Evolutionary conservation across 2,329 filamentous ascomycete genomes (phyloP), one percentile per base, ranked within the genome.

Genomic region (Botrytis byssoidea): DNA sequence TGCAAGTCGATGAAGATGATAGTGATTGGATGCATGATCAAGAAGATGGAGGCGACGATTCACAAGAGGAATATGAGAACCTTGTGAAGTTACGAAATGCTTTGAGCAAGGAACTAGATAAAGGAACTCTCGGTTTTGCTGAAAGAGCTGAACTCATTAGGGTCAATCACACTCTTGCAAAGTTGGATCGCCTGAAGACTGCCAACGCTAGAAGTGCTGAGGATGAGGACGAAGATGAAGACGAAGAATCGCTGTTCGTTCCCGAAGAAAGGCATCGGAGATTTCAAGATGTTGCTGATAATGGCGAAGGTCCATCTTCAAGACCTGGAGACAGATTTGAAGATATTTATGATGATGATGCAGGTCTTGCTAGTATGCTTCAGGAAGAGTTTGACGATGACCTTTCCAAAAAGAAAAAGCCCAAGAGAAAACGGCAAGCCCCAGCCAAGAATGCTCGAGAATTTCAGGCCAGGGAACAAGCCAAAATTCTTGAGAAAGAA

Each of bases 361-460:
- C 22, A 59, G 66, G 35, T 18, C n/a, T 72, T 60, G 66, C 29
- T 20, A 72, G 10, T 48, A 76, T 77, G 67, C 12, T 78, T 18
- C 40, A 77, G 20, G 51, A 78, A n/a, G 72, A 75, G 8, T 46
- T 75, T 8, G 60, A 74, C 14, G 46, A 61, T 37, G 35, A 3
- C 7, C 44, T 65, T 7, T 32, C 59, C 4, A 59, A 74, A 20
- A 73, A 73, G 18, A 69, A 60, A 32, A 77, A 77, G 65, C 6
- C 63, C 22, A 71, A 59, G 59, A 79, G 78, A 61, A 71, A 72
- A 22, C 71, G 76, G 14, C 77, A 75, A 68, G 75, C 74, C 29
- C 69, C 70, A 67, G 73, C 74, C n/a, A 79, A 77, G 46, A 76
- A 76, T 61, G 74, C 79, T 10, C 55, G 73, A 32, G 77, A 80